phyloP scores from a whole-genome alignment of 495 filamentous ascomycete species.

The Saxophila tyrrhenica region DNA sequence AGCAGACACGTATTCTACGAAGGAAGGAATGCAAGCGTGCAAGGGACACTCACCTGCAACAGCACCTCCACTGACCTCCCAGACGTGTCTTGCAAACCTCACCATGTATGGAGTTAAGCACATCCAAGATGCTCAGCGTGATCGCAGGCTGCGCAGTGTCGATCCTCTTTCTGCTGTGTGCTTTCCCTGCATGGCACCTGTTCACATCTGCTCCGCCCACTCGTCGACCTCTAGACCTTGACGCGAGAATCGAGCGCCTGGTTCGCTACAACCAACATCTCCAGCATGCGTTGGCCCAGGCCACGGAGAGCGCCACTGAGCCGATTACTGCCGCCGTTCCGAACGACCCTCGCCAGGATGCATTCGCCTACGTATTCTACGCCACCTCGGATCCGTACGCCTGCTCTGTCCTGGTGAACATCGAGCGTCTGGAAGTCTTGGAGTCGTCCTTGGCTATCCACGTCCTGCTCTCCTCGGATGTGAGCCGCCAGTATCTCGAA shows the following conservation, averaged over 20 bases:
- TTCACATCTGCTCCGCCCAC: background rate
- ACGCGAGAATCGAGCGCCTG: background rate
- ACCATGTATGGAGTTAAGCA: no score
- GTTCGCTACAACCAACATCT: background rate
- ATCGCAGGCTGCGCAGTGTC: background rate
- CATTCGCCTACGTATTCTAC: slow-evolving; percentile 30
- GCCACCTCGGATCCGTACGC: slow-evolving; percentile 26
- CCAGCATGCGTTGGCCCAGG: background rate
- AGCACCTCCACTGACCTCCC: no score
- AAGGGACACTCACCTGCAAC: no score
- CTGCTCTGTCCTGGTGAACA: slow-evolving; percentile 31
- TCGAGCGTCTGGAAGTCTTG: slow-evolving; percentile 23
- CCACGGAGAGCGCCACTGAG: background rate
- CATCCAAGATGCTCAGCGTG: background rate
- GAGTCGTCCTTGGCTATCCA: slow-evolving; percentile 22
- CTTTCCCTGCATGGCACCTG: background rate
- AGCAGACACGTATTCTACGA: no score
- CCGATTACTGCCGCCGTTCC: no score
- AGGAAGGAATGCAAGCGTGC: background rate
- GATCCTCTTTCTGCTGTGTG: background rate
- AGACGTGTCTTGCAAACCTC: no score
- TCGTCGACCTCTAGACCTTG: background rate
- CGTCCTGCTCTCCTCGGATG: slow-evolving; percentile 17
- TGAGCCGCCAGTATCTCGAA: slow-evolving; percentile 6
- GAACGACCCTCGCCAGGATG: no score